phyloP scores from a whole-genome alignment of 768 basidiomycete species.

The Calocybe cyanea region DNA sequence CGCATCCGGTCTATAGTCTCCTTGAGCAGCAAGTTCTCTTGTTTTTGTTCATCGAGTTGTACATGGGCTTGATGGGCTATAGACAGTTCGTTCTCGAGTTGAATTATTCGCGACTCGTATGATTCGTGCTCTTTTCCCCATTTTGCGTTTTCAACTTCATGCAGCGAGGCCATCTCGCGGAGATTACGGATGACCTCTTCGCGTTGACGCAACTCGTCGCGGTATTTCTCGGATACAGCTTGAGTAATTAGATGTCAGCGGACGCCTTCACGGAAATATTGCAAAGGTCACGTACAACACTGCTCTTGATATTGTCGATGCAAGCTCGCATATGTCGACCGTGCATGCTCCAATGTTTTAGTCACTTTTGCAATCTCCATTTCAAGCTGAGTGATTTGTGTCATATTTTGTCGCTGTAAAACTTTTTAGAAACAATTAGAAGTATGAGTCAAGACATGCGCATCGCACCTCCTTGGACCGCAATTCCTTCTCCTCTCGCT shows the following conservation, averaged over 20 bases:
- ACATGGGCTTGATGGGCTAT: slow-evolving; percentile 69
- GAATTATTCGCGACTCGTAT: slow-evolving; percentile 66
- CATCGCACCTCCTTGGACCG: slow-evolving; percentile 73
- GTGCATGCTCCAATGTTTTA: slow-evolving; percentile 69
- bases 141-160: slow-evolving; percentile 65
- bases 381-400: slow-evolving; percentile 69
- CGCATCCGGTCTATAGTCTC: slow-evolving; percentile 95
- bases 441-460: slow-evolving; percentile 3
- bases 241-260: not conserved
- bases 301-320: slow-evolving; percentile 91
- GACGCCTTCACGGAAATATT: not conserved
- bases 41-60: slow-evolving; percentile 87
- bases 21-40: slow-evolving; percentile 88
- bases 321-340: slow-evolving; percentile 67
- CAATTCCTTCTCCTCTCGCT: slow-evolving; percentile 92
- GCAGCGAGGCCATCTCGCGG: slow-evolving; percentile 55
- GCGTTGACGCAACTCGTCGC: slow-evolving; percentile 67
- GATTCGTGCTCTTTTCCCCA: slow-evolving; percentile 63
- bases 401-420: slow-evolving; percentile 55
- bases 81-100: slow-evolving; percentile 69
- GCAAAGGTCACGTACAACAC: slow-evolving; percentile 50
- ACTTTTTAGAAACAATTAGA: slow-evolving; percentile 4
- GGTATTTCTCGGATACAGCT: slow-evolving; percentile 79
- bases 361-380: slow-evolving; percentile 75
- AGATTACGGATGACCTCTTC: slow-evolving; percentile 69